Conservation (phyloP, 768 basidiomycete genomes). For the Mycena latifolia region DNA sequence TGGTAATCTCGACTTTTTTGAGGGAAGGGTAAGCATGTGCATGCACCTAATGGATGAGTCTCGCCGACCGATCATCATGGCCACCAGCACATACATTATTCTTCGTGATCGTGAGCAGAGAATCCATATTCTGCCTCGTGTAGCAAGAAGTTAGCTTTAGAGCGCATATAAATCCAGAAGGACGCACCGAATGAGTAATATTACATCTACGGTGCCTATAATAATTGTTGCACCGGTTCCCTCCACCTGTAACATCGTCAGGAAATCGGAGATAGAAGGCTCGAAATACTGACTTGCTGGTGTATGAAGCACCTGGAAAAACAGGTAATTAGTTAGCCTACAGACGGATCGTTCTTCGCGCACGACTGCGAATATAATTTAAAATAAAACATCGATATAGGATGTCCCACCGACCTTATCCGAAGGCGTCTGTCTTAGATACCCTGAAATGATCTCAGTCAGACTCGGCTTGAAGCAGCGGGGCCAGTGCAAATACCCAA, state of each 20-base stretch:
- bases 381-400: background rate
- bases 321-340: background rate
- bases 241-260: background rate
- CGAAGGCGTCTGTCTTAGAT: conserved; percentile 6
- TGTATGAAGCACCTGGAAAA: conserved; percentile 9
- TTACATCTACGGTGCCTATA: background rate
- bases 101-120: conserved; percentile 6
- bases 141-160: too few species aligned
- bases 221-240: conserved; percentile 3
- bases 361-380: background rate
- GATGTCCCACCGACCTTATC: background rate
- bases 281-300: conserved; percentile 4
- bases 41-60: background rate
- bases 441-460: background rate
- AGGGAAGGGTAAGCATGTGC: background rate
- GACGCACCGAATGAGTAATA: background rate
- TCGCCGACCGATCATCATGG: conserved; percentile 5
- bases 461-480: background rate
- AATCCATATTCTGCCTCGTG: conserved; percentile 22
- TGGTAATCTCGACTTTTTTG: background rate
- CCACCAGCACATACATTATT: conserved; percentile 5
- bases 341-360: background rate
- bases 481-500: background rate
- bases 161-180: background rate
- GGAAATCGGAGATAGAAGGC: background rate